phyloP scores from a whole-genome alignment of 73 alveolate species.

The Halteria grandinella region DNA sequence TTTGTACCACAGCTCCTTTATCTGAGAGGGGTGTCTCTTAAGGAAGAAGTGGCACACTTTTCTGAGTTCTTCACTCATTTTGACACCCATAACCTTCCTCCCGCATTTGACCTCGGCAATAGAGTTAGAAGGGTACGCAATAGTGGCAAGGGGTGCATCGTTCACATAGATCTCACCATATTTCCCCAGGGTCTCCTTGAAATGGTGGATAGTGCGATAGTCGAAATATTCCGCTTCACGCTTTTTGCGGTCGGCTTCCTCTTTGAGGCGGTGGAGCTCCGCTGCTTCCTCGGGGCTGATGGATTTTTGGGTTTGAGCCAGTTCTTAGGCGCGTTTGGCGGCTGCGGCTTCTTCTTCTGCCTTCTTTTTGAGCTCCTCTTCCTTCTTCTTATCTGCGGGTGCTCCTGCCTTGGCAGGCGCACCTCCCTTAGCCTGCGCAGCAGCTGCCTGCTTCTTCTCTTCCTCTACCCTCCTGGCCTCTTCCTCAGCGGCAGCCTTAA shows the following conservation, averaged over 20 bases:
- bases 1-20: conserved; percentile 14
- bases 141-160: conserved; percentile 60
- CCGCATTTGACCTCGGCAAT: conserved; percentile 53
- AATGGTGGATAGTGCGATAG: conserved; percentile 43
- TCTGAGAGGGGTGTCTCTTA: conserved; percentile 24
- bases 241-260: conserved; percentile 41
- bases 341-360: conserved; percentile 44
- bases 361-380: conserved; percentile 56
- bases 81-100: conserved; percentile 62
- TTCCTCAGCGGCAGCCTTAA: conserved; percentile 55
- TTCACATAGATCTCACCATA: conserved; percentile 65
- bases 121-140: conserved; percentile 54
- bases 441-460: conserved; percentile 9
- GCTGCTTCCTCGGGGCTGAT: conserved; percentile 27
- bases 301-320: background rate
- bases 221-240: conserved; percentile 52
- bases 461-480: conserved; percentile 59
- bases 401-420: conserved; percentile 32
- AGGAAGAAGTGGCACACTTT: conserved; percentile 60
- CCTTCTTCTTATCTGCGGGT: conserved; percentile 45
- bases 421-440: conserved; percentile 53
- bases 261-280: conserved; percentile 17
- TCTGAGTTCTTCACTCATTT: conserved; percentile 73
- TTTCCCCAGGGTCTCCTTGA: conserved; percentile 46
- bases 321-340: background rate